phyloP scores from a whole-genome alignment of 1,284 basidiomycete genomes.

The Tylopilus sp. region DNA sequence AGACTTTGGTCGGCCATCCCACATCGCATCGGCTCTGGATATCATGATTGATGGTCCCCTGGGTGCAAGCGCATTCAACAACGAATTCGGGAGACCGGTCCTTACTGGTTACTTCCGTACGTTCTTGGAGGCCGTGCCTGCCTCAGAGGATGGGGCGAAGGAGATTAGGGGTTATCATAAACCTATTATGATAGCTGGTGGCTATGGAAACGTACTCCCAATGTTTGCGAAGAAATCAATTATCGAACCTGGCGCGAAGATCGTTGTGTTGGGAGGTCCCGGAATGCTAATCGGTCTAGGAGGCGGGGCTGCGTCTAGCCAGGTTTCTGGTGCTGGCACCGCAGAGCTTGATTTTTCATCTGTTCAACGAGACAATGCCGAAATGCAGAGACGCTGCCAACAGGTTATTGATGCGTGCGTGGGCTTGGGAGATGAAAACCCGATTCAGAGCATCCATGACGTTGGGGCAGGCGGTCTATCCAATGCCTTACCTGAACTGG shows the following conservation, averaged over 20 bases:
- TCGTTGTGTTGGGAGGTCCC: constrained; percentile 95
- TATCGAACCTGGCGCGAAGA: constrained; percentile 75
- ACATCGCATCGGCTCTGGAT: constrained; percentile 90
- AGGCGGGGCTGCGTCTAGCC: constrained; percentile 93
- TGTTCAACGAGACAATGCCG: constrained; percentile 96
- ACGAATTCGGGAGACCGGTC: constrained; percentile 94
- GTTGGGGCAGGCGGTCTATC: constrained; percentile 96
- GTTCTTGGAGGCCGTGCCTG: constrained; percentile 69
- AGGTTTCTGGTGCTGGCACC: constrained; percentile 81
- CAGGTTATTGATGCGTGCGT: constrained; percentile 95
- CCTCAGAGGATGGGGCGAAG: constrained; percentile 37
- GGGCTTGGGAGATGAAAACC: constrained; percentile 62
- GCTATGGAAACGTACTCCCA: constrained; percentile 88
- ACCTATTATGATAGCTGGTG: constrained; percentile 99
- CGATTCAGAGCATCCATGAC: constrained; percentile 96
- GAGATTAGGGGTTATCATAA: constrained; percentile 97
- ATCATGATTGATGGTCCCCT: constrained; percentile 98
- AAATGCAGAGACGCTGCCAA: constrained; percentile 96
- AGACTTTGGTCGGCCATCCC: constrained; percentile 82
- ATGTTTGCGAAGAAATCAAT: constrained; percentile 72
- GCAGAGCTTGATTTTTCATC: constrained; percentile 96
- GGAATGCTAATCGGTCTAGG: constrained; percentile 96
- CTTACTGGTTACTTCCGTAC: constrained; percentile 86
- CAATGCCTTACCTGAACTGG: constrained; percentile 95
- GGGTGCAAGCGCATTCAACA: constrained; percentile 95